Evolutionary conservation across 768 basidiomycete species (phyloP).

Genomic region (Suillus discolor): DNA sequence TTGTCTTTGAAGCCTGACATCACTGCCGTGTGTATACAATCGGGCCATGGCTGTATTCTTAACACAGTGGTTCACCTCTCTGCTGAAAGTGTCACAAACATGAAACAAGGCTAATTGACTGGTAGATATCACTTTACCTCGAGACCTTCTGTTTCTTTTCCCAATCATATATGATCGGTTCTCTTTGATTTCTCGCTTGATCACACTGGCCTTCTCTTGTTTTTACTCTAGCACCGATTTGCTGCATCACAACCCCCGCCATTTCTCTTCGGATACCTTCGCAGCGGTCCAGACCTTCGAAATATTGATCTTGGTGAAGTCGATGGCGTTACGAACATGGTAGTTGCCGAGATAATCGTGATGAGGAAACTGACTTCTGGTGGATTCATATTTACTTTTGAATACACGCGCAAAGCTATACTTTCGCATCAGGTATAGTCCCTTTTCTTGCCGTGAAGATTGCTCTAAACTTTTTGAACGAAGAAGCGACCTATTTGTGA

Average conservation of each 20-base stretch:
- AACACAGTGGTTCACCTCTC: neutral
- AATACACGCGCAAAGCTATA: constrained; percentile 37
- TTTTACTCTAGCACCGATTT: constrained; percentile 11
- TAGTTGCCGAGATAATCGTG: constrained; percentile 46
- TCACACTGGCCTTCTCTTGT: neutral
- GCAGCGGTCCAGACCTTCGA: constrained; percentile 38
- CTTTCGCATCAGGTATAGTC: constrained; percentile 23
- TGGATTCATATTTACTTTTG: constrained; percentile 38
- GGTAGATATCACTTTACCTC: constrained; percentile 21
- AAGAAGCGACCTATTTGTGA: constrained; percentile 53
- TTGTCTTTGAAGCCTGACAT: no score
- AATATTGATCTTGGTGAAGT: constrained; percentile 44
- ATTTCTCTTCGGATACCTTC: constrained; percentile 42
- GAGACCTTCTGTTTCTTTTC: neutral
- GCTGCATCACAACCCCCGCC: constrained; percentile 39
- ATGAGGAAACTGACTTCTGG: constrained; percentile 43
- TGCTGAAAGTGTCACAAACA: neutral
- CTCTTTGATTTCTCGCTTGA: constrained; percentile 24
- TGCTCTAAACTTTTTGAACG: constrained; percentile 7
- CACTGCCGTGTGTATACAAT: no score
- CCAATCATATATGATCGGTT: constrained; percentile 4
- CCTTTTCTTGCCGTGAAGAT: constrained; percentile 15
- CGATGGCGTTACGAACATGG: constrained; percentile 42
- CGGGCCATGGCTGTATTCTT: neutral
- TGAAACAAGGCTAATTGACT: constrained; percentile 19